phyloP scores from a whole-genome alignment of 139 green algal species.

The Chlamydomonas incerta region DNA sequence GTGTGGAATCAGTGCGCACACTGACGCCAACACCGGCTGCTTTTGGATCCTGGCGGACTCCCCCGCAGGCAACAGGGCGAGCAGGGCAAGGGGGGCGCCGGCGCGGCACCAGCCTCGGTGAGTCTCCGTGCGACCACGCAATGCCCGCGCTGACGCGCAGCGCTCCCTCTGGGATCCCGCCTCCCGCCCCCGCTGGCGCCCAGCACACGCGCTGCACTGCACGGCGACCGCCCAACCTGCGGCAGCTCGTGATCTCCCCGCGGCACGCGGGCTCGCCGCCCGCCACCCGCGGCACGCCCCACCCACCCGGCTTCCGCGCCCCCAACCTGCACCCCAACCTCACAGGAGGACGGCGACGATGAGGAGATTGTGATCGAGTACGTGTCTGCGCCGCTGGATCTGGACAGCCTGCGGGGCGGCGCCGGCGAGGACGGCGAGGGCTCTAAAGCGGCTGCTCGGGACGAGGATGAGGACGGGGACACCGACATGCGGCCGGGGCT shows the following conservation, averaged over 20 bases:
- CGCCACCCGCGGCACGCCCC: background rate
- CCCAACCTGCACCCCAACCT: background rate
- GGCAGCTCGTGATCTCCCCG: too few relatives aligned
- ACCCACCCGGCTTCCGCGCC: background rate
- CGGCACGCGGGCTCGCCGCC: too few relatives aligned
- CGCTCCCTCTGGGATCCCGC: too few relatives aligned
- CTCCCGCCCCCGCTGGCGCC: too few relatives aligned
- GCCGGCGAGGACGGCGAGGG: background rate
- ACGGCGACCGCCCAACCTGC: too few relatives aligned
- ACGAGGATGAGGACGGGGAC: conserved; percentile 38
- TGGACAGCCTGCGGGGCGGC: conserved; percentile 33
- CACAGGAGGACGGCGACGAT: conserved; percentile 46
- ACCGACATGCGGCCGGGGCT: conserved; percentile 16
- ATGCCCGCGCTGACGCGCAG: too few relatives aligned
- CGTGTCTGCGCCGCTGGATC: conserved; percentile 59
- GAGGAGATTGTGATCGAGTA: conserved; percentile 69
- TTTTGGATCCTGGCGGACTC: too few relatives aligned
- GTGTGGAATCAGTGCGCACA: too few relatives aligned
- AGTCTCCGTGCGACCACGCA: too few relatives aligned
- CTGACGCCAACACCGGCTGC: too few relatives aligned
- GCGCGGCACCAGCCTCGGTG: background rate
- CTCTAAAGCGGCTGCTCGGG: background rate
- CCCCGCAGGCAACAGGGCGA: conserved; percentile 44
- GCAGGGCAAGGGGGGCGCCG: background rate
- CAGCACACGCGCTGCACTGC: too few relatives aligned